Conservation (phyloP, 352 stramenopile genomes). For the Peronospora farinosa region DNA sequence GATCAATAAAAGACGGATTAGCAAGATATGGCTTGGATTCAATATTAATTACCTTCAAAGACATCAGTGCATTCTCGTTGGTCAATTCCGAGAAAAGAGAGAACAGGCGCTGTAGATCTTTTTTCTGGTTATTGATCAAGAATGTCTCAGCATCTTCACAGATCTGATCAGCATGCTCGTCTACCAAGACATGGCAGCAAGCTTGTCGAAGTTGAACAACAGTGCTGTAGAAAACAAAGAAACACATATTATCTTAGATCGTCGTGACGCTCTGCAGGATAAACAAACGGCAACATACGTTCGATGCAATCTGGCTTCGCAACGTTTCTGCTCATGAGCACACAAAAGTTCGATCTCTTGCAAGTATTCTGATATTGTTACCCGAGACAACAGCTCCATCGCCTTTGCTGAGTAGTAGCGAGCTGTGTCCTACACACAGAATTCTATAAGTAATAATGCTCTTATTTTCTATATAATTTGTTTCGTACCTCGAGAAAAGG, state of each 20-base stretch:
- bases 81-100: slow-evolving; percentile 77
- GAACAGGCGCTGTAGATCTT: slow-evolving; percentile 74
- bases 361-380: slow-evolving; percentile 74
- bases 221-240: slow-evolving; percentile 35
- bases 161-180: slow-evolving; percentile 75
- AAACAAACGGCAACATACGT: slow-evolving; percentile 37
- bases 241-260: not conserved
- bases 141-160: slow-evolving; percentile 76
- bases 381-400: slow-evolving; percentile 49
- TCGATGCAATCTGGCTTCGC: slow-evolving; percentile 66
- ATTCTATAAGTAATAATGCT: not conserved
- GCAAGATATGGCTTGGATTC: not conserved
- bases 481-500: slow-evolving; percentile 54
- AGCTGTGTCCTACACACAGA: slow-evolving; percentile 44
- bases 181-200: slow-evolving; percentile 71
- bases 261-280: not conserved
- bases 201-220: slow-evolving; percentile 70
- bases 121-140: slow-evolving; percentile 67
- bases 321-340: slow-evolving; percentile 73
- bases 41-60: slow-evolving; percentile 55
- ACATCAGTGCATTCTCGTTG: slow-evolving; percentile 72
- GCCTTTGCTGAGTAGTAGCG: slow-evolving; percentile 64
- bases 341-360: slow-evolving; percentile 61
- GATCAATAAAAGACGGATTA: slow-evolving; percentile 6
- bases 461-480: not conserved